Evolutionary conservation across 495 filamentous ascomycete genomes (phyloP), one percentile per base, ranked within the genome.

Genomic region (Cercophora scortea): DNA sequence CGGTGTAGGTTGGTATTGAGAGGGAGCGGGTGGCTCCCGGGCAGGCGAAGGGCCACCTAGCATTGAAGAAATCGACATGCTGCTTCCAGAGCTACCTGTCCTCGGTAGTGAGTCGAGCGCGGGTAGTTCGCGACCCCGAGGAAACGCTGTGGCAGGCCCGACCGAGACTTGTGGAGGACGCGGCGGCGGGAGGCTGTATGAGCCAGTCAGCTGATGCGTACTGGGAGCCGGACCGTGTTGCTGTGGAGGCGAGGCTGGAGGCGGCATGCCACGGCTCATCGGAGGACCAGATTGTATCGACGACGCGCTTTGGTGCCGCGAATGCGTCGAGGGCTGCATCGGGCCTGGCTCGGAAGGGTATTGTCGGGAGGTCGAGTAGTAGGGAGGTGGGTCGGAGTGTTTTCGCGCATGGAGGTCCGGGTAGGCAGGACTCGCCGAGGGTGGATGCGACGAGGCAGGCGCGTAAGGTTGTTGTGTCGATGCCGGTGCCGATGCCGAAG

Each of bases 41-140:
- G 67, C 55, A 8, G 73, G 61, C 15, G 79, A 66, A 38, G 85
- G 80, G n/a, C 81, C 81, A 43, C 85, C 85, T 17, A 98, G 80
- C 79, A 98, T 89, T 17, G 93, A 88, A 8, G 89, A 93, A 61
- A 98, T 98, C 17, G 93, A 95, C 93, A 98, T 97, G 73, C 86
- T 87, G 68, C 86, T 86, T 12, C 82, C 81, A 9, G 69, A 66
- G 46, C 62, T 67, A 9, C 59, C 64, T 6, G 71, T 66, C 51
- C 77, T 68, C 8, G 72, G 58, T 25, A 79, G 63, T 5, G 78
- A 67, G 55, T 74, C 71, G 39, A 79, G 57, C 3, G 76, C 68
- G 32, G 80, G 80, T 16, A 82, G 71, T 50, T 83, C 79, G 46
- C 80, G 77, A 38, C 68, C 68, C 39, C 73, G 66, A 0, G 75